A percentile compares a stretch with the other conserved stretches of the same genome.
Conservation (phyloP, 768 basidiomycete species). For the Filobasidium wieringae region DNA sequence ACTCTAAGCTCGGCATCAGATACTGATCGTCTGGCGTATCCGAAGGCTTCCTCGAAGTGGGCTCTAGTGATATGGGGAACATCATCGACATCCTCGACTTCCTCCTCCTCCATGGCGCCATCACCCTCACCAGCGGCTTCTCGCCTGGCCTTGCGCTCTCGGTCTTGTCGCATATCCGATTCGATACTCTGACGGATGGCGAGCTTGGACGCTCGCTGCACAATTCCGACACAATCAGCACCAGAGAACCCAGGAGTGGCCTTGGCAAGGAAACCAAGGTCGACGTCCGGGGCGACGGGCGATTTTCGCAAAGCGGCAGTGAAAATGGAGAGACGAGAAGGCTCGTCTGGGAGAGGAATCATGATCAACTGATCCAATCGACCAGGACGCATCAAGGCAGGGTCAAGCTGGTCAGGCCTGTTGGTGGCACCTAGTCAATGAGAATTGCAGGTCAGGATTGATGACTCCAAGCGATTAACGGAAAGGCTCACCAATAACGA, state of each 20-base stretch:
- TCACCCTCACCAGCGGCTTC: conserved; percentile 57
- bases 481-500: conserved; percentile 72
- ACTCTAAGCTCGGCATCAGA: conserved; percentile 84
- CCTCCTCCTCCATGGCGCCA: conserved; percentile 46
- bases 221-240: conserved; percentile 99
- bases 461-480: not conserved
- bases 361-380: conserved; percentile 97
- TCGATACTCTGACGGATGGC: conserved; percentile 94
- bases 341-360: conserved; percentile 94
- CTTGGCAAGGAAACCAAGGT: conserved; percentile 76
- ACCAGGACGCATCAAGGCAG: conserved; percentile 86
- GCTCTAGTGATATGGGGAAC: conserved; percentile 81
- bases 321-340: conserved; percentile 80
- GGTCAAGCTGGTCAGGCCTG: conserved; percentile 88
- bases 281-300: conserved; percentile 68
- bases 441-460: not conserved
- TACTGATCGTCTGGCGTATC: conserved; percentile 89
- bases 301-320: conserved; percentile 83
- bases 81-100: conserved; percentile 56
- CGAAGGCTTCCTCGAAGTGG: conserved; percentile 99
- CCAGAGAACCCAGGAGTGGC: conserved; percentile 95
- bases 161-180: conserved; percentile 63
- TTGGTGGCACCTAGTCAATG: conserved; percentile 49
- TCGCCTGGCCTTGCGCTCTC: conserved; percentile 58
- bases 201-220: conserved; percentile 91